These are phyloP conservation scores for Radiomyces spectabilis DNA, from an alignment of 192 early-diverging fungal genomes.

Conservation along the genomic window DNA sequence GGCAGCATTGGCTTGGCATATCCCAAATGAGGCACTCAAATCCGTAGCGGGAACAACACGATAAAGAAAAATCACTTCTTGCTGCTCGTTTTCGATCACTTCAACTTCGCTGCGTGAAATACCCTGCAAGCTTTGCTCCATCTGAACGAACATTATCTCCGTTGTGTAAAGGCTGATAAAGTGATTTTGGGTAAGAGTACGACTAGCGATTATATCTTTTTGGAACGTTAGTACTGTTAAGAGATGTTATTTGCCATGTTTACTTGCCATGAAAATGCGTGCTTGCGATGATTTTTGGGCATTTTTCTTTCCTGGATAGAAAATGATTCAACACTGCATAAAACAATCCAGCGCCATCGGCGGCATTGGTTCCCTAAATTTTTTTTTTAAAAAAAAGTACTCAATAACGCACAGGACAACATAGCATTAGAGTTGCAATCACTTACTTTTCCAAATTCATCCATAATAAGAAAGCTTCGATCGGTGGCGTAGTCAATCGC, in stretches of 20 bases:
- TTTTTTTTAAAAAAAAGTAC: neutral
- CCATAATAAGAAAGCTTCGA: conserved; percentile 57
- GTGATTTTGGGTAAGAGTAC: conserved; percentile 31
- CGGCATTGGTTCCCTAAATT: conserved; percentile 20
- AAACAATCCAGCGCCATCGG: conserved; percentile 76
- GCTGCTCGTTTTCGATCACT: conserved; percentile 5
- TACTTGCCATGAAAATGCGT: conserved; percentile 84
- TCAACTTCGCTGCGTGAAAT: no score
- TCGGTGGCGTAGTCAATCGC: conserved; percentile 43
- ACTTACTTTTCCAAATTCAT: conserved; percentile 77
- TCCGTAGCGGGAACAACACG: conserved; percentile 35
- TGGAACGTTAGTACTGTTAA: no score
- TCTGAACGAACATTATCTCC: conserved; percentile 33
- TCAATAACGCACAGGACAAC: neutral
- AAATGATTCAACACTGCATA: conserved; percentile 63
- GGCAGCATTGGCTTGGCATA: conserved; percentile 37
- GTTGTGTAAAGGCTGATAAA: conserved; percentile 44
- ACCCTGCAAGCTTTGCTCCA: neutral
- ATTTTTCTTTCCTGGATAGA: conserved; percentile 26
- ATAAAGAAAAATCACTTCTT: conserved; percentile 57
- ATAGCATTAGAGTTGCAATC: no score
- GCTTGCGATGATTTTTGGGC: conserved; percentile 64
- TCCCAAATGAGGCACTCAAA: conserved; percentile 33
- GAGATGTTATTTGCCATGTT: neutral
- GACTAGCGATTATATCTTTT: conserved; percentile 42